These are phyloP conservation scores for Mycena filopes DNA, from an alignment of 768 basidiomycete genomes.

Conservation along the genomic window DNA sequence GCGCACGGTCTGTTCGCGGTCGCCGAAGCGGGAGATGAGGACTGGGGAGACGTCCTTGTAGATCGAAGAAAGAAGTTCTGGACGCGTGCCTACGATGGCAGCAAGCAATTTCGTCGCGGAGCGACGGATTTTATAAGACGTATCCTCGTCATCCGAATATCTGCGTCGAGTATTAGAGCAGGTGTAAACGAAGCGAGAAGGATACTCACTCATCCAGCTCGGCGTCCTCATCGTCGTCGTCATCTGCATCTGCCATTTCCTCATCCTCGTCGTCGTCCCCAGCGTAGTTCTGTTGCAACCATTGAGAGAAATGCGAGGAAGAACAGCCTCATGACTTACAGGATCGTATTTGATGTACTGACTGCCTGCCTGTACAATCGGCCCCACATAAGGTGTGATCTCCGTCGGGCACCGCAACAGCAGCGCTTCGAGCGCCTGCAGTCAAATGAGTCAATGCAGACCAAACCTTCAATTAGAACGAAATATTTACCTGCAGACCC, in stretches of 20 bases:
- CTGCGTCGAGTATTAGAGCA: constrained; percentile 50
- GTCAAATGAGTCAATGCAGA: constrained; percentile 10
- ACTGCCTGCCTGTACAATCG: constrained; percentile 76
- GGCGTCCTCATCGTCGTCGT: constrained; percentile 83
- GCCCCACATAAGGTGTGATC: constrained; percentile 74
- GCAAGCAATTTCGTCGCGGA: constrained; percentile 91
- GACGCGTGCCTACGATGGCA: constrained; percentile 88
- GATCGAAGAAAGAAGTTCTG: constrained; percentile 82
- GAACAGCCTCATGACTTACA: constrained; percentile 54
- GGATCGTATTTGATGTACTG: constrained; percentile 94
- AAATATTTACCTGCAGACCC: constrained; percentile 69
- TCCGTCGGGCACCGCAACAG: constrained; percentile 87
- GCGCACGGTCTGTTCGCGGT: constrained; percentile 94
- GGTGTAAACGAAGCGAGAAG: constrained; percentile 5
- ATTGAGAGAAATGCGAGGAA: not conserved
- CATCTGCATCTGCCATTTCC: constrained; percentile 76
- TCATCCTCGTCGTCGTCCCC: constrained; percentile 61
- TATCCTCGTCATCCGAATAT: constrained; percentile 98
- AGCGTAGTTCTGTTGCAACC: constrained; percentile 57
- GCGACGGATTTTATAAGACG: constrained; percentile 96
- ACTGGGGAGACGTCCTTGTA: constrained; percentile 90
- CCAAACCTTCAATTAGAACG: constrained; percentile 5
- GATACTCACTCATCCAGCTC: constrained; percentile 78
- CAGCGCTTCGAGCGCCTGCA: constrained; percentile 85
- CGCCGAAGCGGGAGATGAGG: constrained; percentile 90